phyloP scores from a whole-genome alignment of 108 stramenopile species.

The Cyclotella baltica region DNA sequence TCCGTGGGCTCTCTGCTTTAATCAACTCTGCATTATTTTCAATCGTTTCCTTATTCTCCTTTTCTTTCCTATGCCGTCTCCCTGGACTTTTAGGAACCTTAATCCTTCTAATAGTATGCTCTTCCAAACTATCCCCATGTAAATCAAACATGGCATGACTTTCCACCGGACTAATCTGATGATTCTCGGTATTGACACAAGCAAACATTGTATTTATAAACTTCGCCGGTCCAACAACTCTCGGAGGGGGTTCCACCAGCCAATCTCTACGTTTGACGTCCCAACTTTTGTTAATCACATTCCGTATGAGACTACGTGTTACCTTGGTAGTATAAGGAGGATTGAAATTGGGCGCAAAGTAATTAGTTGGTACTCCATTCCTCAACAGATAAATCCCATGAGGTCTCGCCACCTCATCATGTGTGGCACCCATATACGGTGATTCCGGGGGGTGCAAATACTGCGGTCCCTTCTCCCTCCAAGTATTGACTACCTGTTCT shows the following conservation, averaged over 20 bases:
- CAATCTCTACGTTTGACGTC: slow-evolving; percentile 85
- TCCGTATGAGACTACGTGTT: slow-evolving; percentile 76
- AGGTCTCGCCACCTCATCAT: slow-evolving; percentile 80
- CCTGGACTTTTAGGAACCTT: slow-evolving; percentile 8
- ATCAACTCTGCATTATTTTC: background rate
- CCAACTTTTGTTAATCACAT: slow-evolving; percentile 86
- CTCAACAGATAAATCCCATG: slow-evolving; percentile 88
- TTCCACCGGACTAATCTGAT: slow-evolving; percentile 37
- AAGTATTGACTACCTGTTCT: slow-evolving; percentile 83
- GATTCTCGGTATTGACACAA: slow-evolving; percentile 60
- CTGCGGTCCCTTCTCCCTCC: slow-evolving; percentile 90
- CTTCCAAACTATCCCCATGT: slow-evolving; percentile 28
- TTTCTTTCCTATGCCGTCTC: background rate
- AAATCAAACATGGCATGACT: slow-evolving; percentile 7
- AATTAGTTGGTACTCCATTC: slow-evolving; percentile 87
- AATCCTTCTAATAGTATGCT: background rate
- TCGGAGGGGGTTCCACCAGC: slow-evolving; percentile 72
- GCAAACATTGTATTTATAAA: slow-evolving; percentile 75
- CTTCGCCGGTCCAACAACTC: slow-evolving; percentile 67
- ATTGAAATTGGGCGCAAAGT: slow-evolving; percentile 90
- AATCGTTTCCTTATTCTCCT: slow-evolving; percentile 1
- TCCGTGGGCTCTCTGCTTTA: background rate
- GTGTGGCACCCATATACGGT: slow-evolving; percentile 63
- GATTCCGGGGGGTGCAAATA: slow-evolving; percentile 79
- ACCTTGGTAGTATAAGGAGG: slow-evolving; percentile 92